phyloP scores from a whole-genome alignment of 1,139 yeast species.

The Lodderomyces beijingensis region DNA sequence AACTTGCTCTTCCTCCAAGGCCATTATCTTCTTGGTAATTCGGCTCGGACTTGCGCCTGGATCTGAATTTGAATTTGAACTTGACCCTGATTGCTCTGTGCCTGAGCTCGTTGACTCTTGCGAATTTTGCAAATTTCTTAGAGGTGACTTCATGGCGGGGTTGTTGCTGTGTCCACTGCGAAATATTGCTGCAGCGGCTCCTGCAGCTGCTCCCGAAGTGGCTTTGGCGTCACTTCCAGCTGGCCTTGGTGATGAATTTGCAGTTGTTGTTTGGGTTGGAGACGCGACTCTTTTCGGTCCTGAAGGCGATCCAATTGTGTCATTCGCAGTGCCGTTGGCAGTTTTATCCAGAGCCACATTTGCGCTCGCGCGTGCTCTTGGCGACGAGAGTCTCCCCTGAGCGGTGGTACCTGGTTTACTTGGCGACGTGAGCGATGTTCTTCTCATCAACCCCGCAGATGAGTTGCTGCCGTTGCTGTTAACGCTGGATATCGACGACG shows the following conservation, averaged over 20 bases:
- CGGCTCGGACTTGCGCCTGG: constrained; percentile 12
- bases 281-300: neutral
- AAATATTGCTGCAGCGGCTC: constrained; percentile 34
- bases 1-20: constrained; percentile 23
- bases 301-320: neutral
- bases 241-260: constrained; percentile 43
- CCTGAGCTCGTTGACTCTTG: neutral
- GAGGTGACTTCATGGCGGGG: neutral
- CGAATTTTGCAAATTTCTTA: neutral
- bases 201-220: constrained; percentile 21
- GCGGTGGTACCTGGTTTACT: constrained; percentile 7
- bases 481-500: constrained; percentile 22
- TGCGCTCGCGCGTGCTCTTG: constrained; percentile 23
- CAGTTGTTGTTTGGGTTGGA: constrained; percentile 21
- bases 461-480: constrained; percentile 16
- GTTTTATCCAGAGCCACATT: constrained; percentile 11
- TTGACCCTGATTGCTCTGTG: too few relatives aligned
- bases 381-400: constrained; percentile 11
- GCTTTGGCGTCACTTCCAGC: constrained; percentile 13
- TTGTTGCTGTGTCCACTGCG: constrained; percentile 11
- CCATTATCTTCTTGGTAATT: constrained; percentile 15
- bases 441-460: constrained; percentile 13
- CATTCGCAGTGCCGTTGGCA: constrained; percentile 5
- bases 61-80: too few relatives aligned
- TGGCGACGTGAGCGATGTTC: constrained; percentile 16